Evolutionary conservation across 345 rosid species (phyloP), one percentile per base, ranked within the genome.

Genomic region (Sonneratia caseolaris): DNA sequence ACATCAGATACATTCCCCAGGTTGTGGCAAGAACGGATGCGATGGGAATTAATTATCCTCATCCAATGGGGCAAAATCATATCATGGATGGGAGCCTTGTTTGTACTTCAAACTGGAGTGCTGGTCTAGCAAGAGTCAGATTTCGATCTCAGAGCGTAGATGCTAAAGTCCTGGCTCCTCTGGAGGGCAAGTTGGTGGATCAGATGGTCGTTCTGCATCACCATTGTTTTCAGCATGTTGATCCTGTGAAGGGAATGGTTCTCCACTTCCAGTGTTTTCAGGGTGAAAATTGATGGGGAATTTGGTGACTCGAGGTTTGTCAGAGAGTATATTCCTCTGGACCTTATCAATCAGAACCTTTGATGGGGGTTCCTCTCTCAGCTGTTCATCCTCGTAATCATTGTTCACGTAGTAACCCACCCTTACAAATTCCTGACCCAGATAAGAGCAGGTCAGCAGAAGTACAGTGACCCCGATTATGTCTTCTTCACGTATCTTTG

Each of bases 271-370:
- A 66, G 80, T 75, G 35, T 82, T 84, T 69, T 88, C 96, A 0
- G 98, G 96, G 81, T 86, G 93, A 79, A 94, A 94, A 72, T 91
- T 90, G 73, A 94, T 87, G 73, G 97, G 98, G 78, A 94, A 94
- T 77, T 94, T 94, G 18, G 96, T 94, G 27, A 91, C 98, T 75
- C 97, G 81, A 40, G 97, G 98, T 80, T 94, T 94, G 78, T 94
- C 92, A 1, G 95, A 82, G 71, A 91, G 79, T 66, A 94, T 90
- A 67, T 94, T 91, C 80, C 96, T 86, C 71, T 89, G 98, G 37
- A 94, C 88, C 77, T 82, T 94, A 65, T 87, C 90, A 22, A 88
- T 79, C 82, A 87, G 75, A 57, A 91, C 90, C 79, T 91, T 89
- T 2, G 87, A 72, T 2, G 96, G 96, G 74, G 95, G 98, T 69